Base-by-base conservation (phyloP, 257 asterid species). In the Schizonepeta tenuifolia region DNA sequence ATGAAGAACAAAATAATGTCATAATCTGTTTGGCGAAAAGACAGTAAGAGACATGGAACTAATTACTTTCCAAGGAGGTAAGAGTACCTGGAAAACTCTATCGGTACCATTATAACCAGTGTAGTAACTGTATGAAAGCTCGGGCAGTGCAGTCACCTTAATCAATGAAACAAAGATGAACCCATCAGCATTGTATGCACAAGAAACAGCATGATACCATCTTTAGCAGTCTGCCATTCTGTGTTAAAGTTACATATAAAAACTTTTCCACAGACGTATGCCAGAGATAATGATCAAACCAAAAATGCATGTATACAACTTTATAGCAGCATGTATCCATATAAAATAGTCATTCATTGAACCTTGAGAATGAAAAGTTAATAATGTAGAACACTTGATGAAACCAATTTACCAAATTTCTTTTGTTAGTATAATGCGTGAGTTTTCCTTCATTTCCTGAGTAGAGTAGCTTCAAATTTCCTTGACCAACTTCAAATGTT, bases 81-180 rank as follows among this genome's bases (percentile, higher is more conserved):
- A 51, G 68, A 57, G 4, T 80, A 90, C 96, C 96, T 90, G 96
- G 85, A 82, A 82, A 76, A 80, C 86, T 80, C 87, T 80, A 68
- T 85, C 92, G 15, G 92, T 83, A 51, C 96, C 96, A 77, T 88
- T 88, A 82, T 85, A 90, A 72, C 90, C 96, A 70, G 88, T 73
- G 73, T 90, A 90, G 50, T 90, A 90, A 75, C 87, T 83, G 70
- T 86, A 88, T 24, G 90, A 78, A 80, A 84, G 89, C 62, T 86
- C 82, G 11, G 85, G 84, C 40, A 10, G 65, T 71, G 82, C 75
- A 33, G 81, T 62, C 54, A 86, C 80, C 96, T 89, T 81, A 82
- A 81, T 33, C 69, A 57, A 43, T 59, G 43, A 75, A 55, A 46
- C 72, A 77, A 75, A 71, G 65, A 68, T 46, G 66, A 71, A 53